phyloP scores from a whole-genome alignment of 768 basidiomycete genomes.

The Kwoniella shandongensis region DNA sequence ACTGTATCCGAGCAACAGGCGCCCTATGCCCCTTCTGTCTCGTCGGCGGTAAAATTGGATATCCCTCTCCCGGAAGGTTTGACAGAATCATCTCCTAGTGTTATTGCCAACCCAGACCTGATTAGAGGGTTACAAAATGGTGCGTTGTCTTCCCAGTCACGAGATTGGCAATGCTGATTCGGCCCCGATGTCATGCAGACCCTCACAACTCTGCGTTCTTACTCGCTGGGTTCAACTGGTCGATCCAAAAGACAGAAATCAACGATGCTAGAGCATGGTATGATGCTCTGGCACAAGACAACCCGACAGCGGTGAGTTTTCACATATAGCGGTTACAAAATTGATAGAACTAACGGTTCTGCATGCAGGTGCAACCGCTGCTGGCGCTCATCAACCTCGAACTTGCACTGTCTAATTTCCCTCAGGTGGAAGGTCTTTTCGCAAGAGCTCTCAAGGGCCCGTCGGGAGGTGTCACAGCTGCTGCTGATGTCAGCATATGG shows the following conservation, averaged over 20 bases:
- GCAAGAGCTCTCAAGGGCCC: slow-evolving; percentile 69
- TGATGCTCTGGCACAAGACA: slow-evolving; percentile 75
- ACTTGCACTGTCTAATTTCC: slow-evolving; percentile 60
- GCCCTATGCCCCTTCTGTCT: background rate
- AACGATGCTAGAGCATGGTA: slow-evolving; percentile 77
- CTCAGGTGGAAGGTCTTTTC: slow-evolving; percentile 83
- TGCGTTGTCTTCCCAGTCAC: slow-evolving; percentile 18
- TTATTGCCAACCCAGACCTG: slow-evolving; percentile 36
- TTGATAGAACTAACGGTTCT: background rate
- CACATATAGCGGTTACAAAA: slow-evolving; percentile 6
- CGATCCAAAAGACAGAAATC: slow-evolving; percentile 74
- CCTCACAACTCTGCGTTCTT: slow-evolving; percentile 58
- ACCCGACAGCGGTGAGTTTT: slow-evolving; percentile 86
- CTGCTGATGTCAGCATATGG: slow-evolving; percentile 87
- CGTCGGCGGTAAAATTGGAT: background rate
- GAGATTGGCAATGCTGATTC: background rate
- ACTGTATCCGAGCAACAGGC: too few relatives aligned
- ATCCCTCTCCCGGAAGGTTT: slow-evolving; percentile 40
- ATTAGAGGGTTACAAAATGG: slow-evolving; percentile 40
- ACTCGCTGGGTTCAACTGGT: slow-evolving; percentile 72
- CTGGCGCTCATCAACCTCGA: slow-evolving; percentile 55
- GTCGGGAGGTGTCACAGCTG: slow-evolving; percentile 57
- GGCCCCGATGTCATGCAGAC: slow-evolving; percentile 20
- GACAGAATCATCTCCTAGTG: slow-evolving; percentile 37
- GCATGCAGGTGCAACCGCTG: slow-evolving; percentile 57